Base-by-base conservation (phyloP, 2,329 filamentous ascomycete species). In the Ceratocystis huliohia region DNA sequence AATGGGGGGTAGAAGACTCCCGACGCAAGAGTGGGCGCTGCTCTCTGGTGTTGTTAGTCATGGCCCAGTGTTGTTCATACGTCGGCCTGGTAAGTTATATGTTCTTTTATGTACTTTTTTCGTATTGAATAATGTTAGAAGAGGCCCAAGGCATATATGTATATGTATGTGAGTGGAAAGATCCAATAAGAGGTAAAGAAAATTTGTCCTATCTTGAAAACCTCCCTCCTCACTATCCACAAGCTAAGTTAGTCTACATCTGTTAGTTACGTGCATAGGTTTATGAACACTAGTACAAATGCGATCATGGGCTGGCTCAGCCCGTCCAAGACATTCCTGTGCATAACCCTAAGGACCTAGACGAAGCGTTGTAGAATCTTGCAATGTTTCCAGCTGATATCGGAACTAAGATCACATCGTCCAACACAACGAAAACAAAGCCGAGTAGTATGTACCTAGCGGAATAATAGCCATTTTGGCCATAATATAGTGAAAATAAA, bases 11-110 rank as follows among this genome's bases (percentile, higher is more conserved):
- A 6, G 64, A 63, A 17, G 65, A 57, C 41, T 50, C 56, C 48
- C 68, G 68, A n/a, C 61, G 65, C 22, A 68, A 66, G 65, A 65
- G 63, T 33, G 63, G 50, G 20, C 63, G 63, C 28, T 50, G 48
- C 28, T 64, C 62, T 28, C 10, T 15, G 17, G 33, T 30, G 33
- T 30, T 45, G 13, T 25, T 53, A 30, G 25, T 28, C 62, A 64
- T 64, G 15, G 56, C 10, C 5, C n/a, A 37, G 59, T 17, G 10
- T 6, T 20, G 33, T 25, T 6, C 8, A 28, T 53, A n/a, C 8
- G 22, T 15, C 22, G 15, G 48, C 28, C 17, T 41, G 3, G 25
- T 53, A 8, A 28, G 48, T 17, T 41, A 41, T 41, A 4, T 41
- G 37, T 15, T 41, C 8, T 41, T 41, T 15, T 41, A 41, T 5